These are phyloP conservation scores for Phlebiopsis flavidoalba DNA, from an alignment of 768 basidiomycete genomes.

Conservation along the genomic window DNA sequence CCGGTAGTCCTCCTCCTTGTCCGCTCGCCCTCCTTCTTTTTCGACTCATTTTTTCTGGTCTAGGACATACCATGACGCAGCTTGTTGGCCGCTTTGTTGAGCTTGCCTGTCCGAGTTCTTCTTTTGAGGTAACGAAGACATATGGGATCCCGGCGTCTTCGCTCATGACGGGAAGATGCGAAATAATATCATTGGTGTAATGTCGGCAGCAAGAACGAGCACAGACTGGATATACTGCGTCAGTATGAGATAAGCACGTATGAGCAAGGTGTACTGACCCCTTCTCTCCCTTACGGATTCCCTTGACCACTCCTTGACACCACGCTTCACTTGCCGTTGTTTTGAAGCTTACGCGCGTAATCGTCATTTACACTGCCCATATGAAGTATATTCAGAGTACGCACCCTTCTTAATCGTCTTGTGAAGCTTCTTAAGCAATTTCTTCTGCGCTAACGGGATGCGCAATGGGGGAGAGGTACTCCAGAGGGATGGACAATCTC, in stretches of 20 bases:
- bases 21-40: constrained; percentile 41
- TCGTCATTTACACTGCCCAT: not conserved
- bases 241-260: not conserved
- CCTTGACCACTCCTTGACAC: constrained; percentile 99
- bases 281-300: constrained; percentile 94
- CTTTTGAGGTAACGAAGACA: constrained; percentile 86
- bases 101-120: constrained; percentile 92
- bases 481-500: constrained; percentile 63
- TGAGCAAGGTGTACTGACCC: constrained; percentile 50
- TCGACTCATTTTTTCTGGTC: constrained; percentile 68
- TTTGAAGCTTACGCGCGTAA: constrained; percentile 68
- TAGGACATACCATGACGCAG: constrained; percentile 92
- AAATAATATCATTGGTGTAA: constrained; percentile 99
- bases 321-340: constrained; percentile 91
- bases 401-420: constrained; percentile 91
- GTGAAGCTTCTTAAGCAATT: constrained; percentile 90
- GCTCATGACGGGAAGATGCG: constrained; percentile 89
- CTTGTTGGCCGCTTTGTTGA: constrained; percentile 98
- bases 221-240: constrained; percentile 44
- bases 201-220: constrained; percentile 91
- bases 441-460: constrained; percentile 90
- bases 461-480: constrained; percentile 91
- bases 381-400: not conserved
- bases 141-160: constrained; percentile 94
- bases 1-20: constrained; percentile 78